Evolutionary conservation across 1,284 basidiomycete genomes (phyloP), one percentile per base, ranked within the genome.

Genomic region (Ustilago bromivora): DNA sequence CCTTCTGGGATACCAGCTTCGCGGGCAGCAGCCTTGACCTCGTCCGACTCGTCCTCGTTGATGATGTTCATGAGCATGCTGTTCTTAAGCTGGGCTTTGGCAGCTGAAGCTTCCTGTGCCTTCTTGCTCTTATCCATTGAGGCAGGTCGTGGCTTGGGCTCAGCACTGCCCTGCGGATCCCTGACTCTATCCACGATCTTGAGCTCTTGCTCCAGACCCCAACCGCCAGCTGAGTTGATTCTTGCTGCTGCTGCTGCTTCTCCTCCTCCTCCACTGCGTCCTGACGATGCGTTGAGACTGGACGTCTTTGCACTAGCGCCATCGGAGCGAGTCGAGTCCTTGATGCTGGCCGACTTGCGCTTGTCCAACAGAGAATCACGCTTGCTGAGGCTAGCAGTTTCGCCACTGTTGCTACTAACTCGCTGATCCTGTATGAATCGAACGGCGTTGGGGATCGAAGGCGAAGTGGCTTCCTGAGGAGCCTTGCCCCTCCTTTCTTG

Each of bases 1-100:
- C 76, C 76, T 55, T 76, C 74, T 17, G 74, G 74, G n/a, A 76
- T 69, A 31, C 69, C 69, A 34, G 74, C 74, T 53, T 76, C 69
- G 11, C 74, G 57, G 12, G 74, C 74, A 41, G 74, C 74, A 3
- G 74, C 74, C 34, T 69, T 71, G 52, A 76, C 69, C 54, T 72
- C 69, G 15, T 71, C 74, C 34, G 74, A 68, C 59, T 72, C 69
- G 53, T 68, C 74, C 57, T 76, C 62, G 28, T 68, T 59, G 47
- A 61, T 57, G 32, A 71, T 60, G 41, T 66, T 61, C 57, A 64
- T 59, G 51, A 67, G 59, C 38, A 61, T 32, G 28, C 15, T 53
- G 43, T 63, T 57, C 41, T 66, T 72, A 17, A 49, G 13, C 23
- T 56, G 40, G 10, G 65, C 32, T 58, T 71, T 67, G 19, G 41